Base-by-base conservation (phyloP, 2,329 filamentous ascomycete species). In the Paradendryphiella salina region DNA sequence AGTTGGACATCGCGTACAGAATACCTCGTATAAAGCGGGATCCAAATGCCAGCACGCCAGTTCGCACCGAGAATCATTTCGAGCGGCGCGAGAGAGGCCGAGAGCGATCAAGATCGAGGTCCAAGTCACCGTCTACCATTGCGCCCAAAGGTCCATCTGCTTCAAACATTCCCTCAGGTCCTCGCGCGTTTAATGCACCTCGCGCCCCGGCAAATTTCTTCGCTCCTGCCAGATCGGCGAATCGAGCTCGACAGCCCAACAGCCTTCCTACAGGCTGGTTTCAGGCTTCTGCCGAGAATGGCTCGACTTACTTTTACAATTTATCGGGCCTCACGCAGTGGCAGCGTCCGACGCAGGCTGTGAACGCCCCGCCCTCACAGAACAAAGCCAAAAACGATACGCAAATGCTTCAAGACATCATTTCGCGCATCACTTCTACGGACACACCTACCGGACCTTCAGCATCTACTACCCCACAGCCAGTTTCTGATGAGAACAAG, bases 1-100 rank as follows among this genome's bases (percentile, higher is more conserved):
- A 90, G 64, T 79, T 99, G 40, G 88, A 96, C 71, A 82, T 95
- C 29, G 94, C 85, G 5, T 99, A 97, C 73, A 86, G 94, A 52
- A 99, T 99, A 67, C 90, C 90, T 31, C 85, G 93, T 50, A 89
- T 94, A 76, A 95, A 96, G 76, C 77, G 88, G 50, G 90, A 93
- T 68, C 85, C 87, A 20, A 85, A 85, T 57, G 82, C 71, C 56
- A 72, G 71, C 56, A 64, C 64, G 13, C 67, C 69, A 20, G 52
- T 60, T 21, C 65, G 64, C 6, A 65, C 52, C 1, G 63, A 65
- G 31, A 87, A 88, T 47, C 85, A 88, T 49, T 81, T 82, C 41
- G 83, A 85, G 52, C 82, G 86, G 11, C 76, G 78, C 15, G 79
- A 83, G 39, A 77, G 75, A 43, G 67, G 61, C 9, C 76, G 79